These are phyloP conservation scores for Beauveria sp. DNA, from an alignment of 2,329 filamentous ascomycete genomes.

Conservation along the genomic window DNA sequence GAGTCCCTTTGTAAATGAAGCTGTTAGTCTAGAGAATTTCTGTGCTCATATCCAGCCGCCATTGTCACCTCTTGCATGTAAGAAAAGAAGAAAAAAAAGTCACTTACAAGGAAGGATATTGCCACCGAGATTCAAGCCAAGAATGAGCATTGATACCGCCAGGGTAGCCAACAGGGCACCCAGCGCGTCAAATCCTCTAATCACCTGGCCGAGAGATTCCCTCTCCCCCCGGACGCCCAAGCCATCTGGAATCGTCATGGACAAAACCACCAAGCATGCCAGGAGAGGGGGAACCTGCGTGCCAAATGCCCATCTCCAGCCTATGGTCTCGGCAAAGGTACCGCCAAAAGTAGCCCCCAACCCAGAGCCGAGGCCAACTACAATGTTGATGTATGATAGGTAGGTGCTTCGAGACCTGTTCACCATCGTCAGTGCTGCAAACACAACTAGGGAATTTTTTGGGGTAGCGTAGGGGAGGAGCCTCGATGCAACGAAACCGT, in stretches of 20 bases:
- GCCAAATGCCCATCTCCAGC: constrained; percentile 68
- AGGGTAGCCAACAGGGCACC: constrained; percentile 47
- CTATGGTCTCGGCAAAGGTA: constrained; percentile 59
- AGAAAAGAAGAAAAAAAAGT: not conserved
- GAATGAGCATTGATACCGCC: constrained; percentile 48
- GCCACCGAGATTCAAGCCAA: constrained; percentile 55
- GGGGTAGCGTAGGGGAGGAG: not conserved
- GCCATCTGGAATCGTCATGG: constrained; percentile 40
- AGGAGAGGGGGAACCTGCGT: constrained; percentile 48
- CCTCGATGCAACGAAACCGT: not conserved
- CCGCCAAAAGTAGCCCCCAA: constrained; percentile 64
- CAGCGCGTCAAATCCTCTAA: constrained; percentile 48
- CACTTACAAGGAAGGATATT: constrained; percentile 49
- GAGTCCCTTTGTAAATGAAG: constrained; percentile 35
- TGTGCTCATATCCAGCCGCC: not conserved
- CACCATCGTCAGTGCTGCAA: not conserved
- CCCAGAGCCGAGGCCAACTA: constrained; percentile 49
- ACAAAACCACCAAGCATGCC: constrained; percentile 36
- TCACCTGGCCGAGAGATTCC: constrained; percentile 36
- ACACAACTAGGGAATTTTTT: not conserved
- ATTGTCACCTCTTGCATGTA: not conserved
- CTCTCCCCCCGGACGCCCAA: constrained; percentile 41
- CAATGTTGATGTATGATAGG: constrained; percentile 62
- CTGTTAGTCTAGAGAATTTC: not conserved
- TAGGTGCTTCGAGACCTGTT: constrained; percentile 52